These are phyloP conservation scores for Urochloa ruziziensis DNA, from an alignment of 176 grass and related monocot species.

Conservation along the genomic window DNA sequence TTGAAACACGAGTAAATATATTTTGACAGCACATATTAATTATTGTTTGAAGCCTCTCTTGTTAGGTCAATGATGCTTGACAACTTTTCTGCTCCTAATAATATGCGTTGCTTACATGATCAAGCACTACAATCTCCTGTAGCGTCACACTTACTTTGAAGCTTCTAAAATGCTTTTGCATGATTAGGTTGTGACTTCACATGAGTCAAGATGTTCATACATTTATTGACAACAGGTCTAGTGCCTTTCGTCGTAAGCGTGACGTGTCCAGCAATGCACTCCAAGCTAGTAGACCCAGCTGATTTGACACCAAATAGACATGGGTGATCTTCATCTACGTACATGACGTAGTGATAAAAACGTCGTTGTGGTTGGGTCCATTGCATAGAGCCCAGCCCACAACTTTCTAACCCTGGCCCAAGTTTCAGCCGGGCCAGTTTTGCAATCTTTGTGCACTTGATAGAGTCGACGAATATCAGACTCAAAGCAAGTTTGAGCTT, in stretches of 20 bases:
- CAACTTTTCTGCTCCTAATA: background rate
- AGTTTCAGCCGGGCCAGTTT: background rate
- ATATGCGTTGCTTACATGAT: background rate
- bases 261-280: background rate
- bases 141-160: background rate
- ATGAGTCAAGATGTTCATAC: background rate
- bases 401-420: background rate
- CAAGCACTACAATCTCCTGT: conserved; percentile 13
- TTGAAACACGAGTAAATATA: background rate
- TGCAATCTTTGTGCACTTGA: no score
- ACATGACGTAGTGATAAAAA: background rate
- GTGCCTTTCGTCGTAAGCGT: background rate
- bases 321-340: background rate
- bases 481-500: no score
- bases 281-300: background rate
- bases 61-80: background rate
- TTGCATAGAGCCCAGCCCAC: background rate
- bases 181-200: background rate
- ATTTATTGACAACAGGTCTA: background rate
- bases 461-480: no score
- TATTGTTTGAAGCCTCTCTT: background rate
- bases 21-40: no score
- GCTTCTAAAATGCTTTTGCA: background rate
- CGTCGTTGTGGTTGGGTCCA: background rate
- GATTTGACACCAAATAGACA: background rate